phyloP scores from a whole-genome alignment of 441 rosid genomes.

The Bocquillonia castaneifolia region DNA sequence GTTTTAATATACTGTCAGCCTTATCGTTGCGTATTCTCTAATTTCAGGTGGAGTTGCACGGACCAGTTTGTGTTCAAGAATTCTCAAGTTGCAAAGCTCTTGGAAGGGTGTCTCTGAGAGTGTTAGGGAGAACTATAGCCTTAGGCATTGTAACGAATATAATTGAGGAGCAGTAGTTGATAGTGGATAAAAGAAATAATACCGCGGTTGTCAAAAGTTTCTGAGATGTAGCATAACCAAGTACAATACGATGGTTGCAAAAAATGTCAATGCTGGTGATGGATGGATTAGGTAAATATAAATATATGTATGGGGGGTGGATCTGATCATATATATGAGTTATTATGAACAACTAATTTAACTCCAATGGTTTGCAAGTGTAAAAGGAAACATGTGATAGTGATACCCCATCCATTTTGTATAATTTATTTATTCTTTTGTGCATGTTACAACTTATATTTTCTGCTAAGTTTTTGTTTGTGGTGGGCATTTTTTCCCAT shows the following conservation, averaged over 20 bases:
- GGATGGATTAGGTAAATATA: too few species aligned
- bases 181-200: background rate
- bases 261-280: too few species aligned
- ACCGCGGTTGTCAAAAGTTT: background rate
- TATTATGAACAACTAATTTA: too few species aligned
- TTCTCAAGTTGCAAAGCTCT: conserved; percentile 71
- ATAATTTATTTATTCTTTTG: conserved; percentile 17
- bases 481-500: background rate
- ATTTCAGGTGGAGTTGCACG: conserved; percentile 60
- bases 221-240: background rate
- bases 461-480: background rate
- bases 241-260: too few species aligned
- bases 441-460: background rate
- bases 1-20: background rate
- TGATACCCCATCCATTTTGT: background rate
- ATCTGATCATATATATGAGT: too few species aligned
- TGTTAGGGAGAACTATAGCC: conserved; percentile 75
- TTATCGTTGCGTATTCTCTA: background rate
- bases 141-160: conserved; percentile 69
- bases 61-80: conserved; percentile 67
- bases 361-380: background rate
- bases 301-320: too few species aligned
- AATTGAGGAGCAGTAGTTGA: conserved; percentile 39
- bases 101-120: conserved; percentile 81
- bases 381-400: too few species aligned